Evolutionary conservation across 2,329 filamentous ascomycete species (phyloP).

Genomic region (Fonsecaea monophora): DNA sequence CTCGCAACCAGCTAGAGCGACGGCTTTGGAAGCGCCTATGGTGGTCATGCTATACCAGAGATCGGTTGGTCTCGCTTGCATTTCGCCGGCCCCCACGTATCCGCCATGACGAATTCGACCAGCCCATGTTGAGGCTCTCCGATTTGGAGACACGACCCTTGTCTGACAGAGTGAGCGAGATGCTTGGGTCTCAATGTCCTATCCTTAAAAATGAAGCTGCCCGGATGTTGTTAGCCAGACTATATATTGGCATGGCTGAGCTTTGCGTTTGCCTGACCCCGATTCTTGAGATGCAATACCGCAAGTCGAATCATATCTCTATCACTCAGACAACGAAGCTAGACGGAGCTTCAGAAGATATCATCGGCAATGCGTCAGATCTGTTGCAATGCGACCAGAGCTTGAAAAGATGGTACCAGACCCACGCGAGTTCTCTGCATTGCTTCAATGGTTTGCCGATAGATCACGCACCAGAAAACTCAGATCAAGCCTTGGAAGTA

Average conservation of each 20-base stretch:
- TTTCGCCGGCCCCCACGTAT: conserved; percentile 93
- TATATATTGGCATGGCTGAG: conserved; percentile 92
- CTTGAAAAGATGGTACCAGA: conserved; percentile 76
- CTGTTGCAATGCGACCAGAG: conserved; percentile 80
- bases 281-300: conserved; percentile 90
- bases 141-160: conserved; percentile 82
- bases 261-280: conserved; percentile 90
- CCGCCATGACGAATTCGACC: conserved; percentile 91
- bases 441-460: conserved; percentile 64
- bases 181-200: conserved; percentile 70
- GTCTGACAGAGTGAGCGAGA: conserved; percentile 70
- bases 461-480: conserved; percentile 66
- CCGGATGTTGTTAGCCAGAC: conserved; percentile 78
- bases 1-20: conserved; percentile 73
- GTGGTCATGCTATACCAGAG: conserved; percentile 98
- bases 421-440: conserved; percentile 73
- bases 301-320: conserved; percentile 79
- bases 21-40: conserved; percentile 93
- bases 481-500: conserved; percentile 63
- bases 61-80: conserved; percentile 87
- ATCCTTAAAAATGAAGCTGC: conserved; percentile 72
- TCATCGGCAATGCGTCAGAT: conserved; percentile 78
- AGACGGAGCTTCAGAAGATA: conserved; percentile 90
- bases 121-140: conserved; percentile 81
- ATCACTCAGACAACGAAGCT: conserved; percentile 77